Evolutionary conservation across 352 stramenopile genomes (phyloP), one percentile per base, ranked within the genome.

Genomic region (Phytophthora palmivora): DNA sequence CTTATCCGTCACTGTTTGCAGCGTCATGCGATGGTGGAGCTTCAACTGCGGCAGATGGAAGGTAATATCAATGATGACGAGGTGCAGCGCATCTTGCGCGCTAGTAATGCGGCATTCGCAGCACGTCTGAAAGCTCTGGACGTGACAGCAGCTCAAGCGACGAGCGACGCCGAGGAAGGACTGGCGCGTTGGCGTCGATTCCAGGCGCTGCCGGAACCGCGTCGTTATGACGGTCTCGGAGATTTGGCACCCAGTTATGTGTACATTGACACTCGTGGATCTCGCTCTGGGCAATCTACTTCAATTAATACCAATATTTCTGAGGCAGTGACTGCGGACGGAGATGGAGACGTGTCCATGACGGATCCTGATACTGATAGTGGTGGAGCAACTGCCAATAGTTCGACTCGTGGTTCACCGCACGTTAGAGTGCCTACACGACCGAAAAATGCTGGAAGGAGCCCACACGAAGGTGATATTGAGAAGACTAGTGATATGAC

Each of bases 1-100:
- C 74, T 89, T 53, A 24, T 89, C 11, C 74, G 63, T n/a, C 66
- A 84, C 38, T 78, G 67, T 9, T 64, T 91, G 58, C 73, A 86
- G 67, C 78, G 68, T 46, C 78, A 89, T 45, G 65, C 70, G 22
- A 75, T 87, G 65, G 67, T 66, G 10, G 82, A 91, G 63, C 48
- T 81, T 11, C 70, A 88, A 21, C 45, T 86, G 19, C 70, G 70
- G 0, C 52, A 68, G 9, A 28, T 70, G 36, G 60, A 74, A 4
- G 30, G 50, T 2, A 32, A 67, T 14, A 48, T 76, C 8, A 61
- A 66, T 43, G 52, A 67, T 22, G 34, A 21, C 0, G 56, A 65
- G 33, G 70, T 61, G 5, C 58, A 61, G 28, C 54, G 44, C n/a
- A 63, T 74, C 11, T 8, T 74, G 12, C 18, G 21, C 18, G 37